Percentiles rank a stretch among this genome's conserved stretches.
phyloP scores from a whole-genome alignment of 129 eudicot genomes.

The Solidago caesia region DNA sequence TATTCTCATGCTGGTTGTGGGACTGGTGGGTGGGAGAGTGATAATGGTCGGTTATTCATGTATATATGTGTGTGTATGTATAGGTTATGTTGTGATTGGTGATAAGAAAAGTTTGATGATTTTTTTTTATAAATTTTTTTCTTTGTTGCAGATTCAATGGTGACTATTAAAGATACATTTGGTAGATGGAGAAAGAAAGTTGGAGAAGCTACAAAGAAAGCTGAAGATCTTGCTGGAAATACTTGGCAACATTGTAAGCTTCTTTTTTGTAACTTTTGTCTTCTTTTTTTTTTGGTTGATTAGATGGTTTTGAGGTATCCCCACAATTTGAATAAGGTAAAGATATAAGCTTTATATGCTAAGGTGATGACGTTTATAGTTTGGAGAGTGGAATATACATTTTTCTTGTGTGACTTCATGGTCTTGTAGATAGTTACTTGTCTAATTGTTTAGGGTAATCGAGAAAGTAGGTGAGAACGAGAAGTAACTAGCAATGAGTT shows the following conservation, averaged over 20 bases:
- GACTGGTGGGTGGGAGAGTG: too few species aligned
- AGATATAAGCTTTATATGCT: not conserved
- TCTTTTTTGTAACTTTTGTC: not conserved
- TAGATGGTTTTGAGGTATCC: not conserved
- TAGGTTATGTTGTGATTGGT: slow-evolving; percentile 5
- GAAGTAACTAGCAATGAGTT: not conserved
- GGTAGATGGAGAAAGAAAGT: slow-evolving; percentile 95
- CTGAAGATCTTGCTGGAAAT: slow-evolving; percentile 90
- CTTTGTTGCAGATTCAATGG: slow-evolving; percentile 57
- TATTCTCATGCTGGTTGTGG: too few species aligned
- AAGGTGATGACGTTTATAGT: not conserved
- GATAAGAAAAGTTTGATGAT: not conserved
- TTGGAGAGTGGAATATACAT: not conserved
- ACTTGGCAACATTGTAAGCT: slow-evolving; percentile 95
- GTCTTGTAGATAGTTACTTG: slow-evolving; percentile 5
- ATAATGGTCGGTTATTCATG: not conserved
- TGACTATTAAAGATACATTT: slow-evolving; percentile 56
- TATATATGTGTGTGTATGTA: not conserved
- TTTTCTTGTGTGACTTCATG: not conserved
- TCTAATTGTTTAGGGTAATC: not conserved
- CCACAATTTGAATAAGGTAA: not conserved
- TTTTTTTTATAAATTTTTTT: not conserved
- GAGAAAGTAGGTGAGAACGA: not conserved
- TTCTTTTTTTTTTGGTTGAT: not conserved
- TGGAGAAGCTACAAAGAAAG: slow-evolving; percentile 82